Evolutionary conservation across 768 basidiomycete genomes (phyloP).

Genomic region (Suillus lakei): DNA sequence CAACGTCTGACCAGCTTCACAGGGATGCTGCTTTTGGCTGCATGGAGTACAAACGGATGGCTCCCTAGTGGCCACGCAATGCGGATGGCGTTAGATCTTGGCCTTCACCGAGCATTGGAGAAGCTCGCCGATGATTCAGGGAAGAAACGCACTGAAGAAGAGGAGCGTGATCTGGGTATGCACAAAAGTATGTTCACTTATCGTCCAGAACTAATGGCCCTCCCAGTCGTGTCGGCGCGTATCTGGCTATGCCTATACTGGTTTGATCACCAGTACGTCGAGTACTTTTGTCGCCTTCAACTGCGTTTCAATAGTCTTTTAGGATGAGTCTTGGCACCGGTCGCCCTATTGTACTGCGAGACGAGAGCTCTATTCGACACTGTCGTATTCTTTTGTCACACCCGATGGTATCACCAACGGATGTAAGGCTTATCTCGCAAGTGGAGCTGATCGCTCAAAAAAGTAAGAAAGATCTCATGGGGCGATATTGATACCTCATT

Average conservation of each 20-base stretch:
- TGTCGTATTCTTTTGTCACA: conserved; percentile 83
- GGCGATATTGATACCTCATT: conserved; percentile 12
- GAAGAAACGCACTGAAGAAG: conserved; percentile 74
- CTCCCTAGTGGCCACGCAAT: conserved; percentile 94
- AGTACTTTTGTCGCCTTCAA: conserved; percentile 1
- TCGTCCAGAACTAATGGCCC: conserved; percentile 12
- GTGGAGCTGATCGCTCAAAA: conserved; percentile 92
- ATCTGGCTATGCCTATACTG: conserved; percentile 96
- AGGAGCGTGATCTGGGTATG: conserved; percentile 85
- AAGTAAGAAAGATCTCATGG: conserved; percentile 53
- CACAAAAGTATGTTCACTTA: conserved; percentile 10
- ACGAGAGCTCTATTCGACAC: conserved; percentile 85
- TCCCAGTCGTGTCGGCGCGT: conserved; percentile 83
- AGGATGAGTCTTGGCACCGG: conserved; percentile 94
- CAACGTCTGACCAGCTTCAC: conserved; percentile 9
- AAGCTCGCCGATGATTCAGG: conserved; percentile 78
- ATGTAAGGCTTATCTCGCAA: conserved; percentile 84
- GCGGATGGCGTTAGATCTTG: conserved; percentile 94
- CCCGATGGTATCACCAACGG: conserved; percentile 88
- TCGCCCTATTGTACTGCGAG: conserved; percentile 86
- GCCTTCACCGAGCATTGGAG: conserved; percentile 89
- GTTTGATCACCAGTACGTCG: conserved; percentile 91
- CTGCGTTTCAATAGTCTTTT: conserved; percentile 18
- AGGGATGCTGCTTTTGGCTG: conserved; percentile 92
- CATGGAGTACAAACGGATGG: conserved; percentile 96